Evolutionary conservation across 345 rosid genomes (phyloP).

Genomic region (Aquilaria yunnanensis): DNA sequence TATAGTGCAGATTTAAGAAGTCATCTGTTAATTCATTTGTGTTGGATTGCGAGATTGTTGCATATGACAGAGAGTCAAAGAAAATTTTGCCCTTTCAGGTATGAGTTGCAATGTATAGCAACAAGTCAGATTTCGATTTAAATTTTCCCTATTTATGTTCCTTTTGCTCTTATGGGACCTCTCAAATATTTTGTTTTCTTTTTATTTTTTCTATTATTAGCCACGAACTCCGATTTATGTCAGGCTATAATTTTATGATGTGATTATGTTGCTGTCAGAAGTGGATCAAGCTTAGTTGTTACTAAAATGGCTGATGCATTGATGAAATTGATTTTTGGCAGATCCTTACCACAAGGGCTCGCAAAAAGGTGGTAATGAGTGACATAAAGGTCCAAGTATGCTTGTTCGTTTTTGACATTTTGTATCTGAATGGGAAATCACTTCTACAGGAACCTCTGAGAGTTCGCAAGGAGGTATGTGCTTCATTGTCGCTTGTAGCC

Average conservation of each 20-base stretch:
- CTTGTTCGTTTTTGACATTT: slow-evolving; percentile 85
- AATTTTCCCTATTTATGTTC: background rate
- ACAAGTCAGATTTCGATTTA: background rate
- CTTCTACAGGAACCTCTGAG: slow-evolving; percentile 73
- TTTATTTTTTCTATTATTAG: background rate
- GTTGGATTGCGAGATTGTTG: slow-evolving; percentile 93
- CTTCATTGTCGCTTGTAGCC: slow-evolving; percentile 2
- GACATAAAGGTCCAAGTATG: slow-evolving; percentile 94
- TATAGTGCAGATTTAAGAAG: slow-evolving; percentile 66
- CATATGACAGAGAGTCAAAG: slow-evolving; percentile 63
- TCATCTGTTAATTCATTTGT: slow-evolving; percentile 63
- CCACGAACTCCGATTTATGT: background rate
- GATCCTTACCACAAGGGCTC: slow-evolving; percentile 78
- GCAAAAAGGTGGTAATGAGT: slow-evolving; percentile 71
- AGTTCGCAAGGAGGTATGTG: slow-evolving; percentile 72
- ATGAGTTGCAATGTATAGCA: slow-evolving; percentile 4
- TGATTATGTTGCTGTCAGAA: background rate
- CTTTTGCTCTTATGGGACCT: background rate
- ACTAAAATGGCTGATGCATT: slow-evolving; percentile 12
- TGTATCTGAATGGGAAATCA: slow-evolving; percentile 70
- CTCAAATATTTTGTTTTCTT: background rate
- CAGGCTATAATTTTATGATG: background rate
- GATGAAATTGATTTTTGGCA: slow-evolving; percentile 20
- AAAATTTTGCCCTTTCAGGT: slow-evolving; percentile 97
- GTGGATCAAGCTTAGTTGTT: slow-evolving; percentile 6